A percentile compares a stretch with the other conserved stretches of the same genome.
These are phyloP conservation scores for Elsinoe batatas DNA, from an alignment of 2,329 filamentous ascomycete genomes.

Conservation along the genomic window DNA sequence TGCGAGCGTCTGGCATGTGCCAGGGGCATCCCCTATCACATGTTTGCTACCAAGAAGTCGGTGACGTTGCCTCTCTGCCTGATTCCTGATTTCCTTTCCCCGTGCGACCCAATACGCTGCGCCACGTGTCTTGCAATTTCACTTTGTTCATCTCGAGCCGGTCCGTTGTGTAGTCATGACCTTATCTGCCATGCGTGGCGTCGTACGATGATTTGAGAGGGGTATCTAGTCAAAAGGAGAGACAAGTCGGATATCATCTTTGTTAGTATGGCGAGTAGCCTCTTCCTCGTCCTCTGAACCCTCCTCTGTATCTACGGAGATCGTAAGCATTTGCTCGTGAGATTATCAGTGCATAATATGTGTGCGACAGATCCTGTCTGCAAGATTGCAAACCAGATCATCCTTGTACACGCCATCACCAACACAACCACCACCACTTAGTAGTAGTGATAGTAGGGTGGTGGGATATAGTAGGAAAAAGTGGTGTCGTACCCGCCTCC, in stretches of 20 bases:
- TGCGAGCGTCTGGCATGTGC: neutral
- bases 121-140: neutral
- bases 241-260: conserved; percentile 3
- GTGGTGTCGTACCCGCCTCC: conserved; percentile 29
- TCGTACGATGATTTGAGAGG: neutral
- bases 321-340: conserved; percentile 3
- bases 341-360: conserved; percentile 1
- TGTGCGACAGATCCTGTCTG: neutral
- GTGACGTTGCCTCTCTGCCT: neutral
- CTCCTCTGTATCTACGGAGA: conserved; percentile 26
- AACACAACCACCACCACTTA: conserved; percentile 12
- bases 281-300: conserved; percentile 27
- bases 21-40: neutral
- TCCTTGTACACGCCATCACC: neutral
- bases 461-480: neutral
- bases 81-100: neutral
- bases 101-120: neutral
- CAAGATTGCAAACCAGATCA: neutral
- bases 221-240: neutral
- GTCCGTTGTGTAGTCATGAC: neutral
- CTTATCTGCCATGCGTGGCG: neutral
- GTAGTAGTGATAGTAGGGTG: neutral
- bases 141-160: neutral
- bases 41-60: neutral
- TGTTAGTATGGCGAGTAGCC: conserved; percentile 29